Evolutionary conservation across 768 basidiomycete genomes (phyloP), one percentile per base, ranked within the genome.

Genomic region (Suillus paluster): DNA sequence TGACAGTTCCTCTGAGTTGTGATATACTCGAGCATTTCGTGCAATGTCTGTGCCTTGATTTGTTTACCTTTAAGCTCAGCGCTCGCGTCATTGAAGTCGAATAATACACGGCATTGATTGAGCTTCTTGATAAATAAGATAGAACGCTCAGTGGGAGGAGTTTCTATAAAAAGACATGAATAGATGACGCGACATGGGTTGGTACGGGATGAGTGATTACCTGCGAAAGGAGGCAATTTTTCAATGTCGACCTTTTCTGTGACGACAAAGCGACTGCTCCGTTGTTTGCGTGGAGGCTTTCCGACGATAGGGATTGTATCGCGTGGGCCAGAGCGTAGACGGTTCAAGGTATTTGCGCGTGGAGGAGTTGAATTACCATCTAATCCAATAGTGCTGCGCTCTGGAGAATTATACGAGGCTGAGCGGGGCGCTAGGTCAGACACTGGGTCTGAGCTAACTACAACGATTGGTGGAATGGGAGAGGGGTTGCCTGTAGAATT

Each of bases 11-110:
- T 87, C 75, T 97, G 95, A 33, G 93, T 94, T 62, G 96, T 98
- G 77, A 99, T 97, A 74, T 98, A 99, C 73, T 99, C 97, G 72
- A 99, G 84, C 93, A 99, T 94, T 80, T 99, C 97, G 67, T 97
- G 94, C 64, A 99, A 79, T 15, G 97, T 94, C 76, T 97, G 95
- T 2, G 96, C 94, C 81, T 99, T 99, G 79, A 99, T 92, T 77
- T 98, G 97, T 80, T 99, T 99, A 67, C 95, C 96, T 76, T 91
- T 92, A 71, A 99, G 85, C 70, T 99, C 97, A 33, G 92, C 83
- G 70, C 92, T 96, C 50, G 95, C 92, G 73, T 99, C 97, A 73
- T 98, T 99, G 78, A 99, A 99, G 79, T 99, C 97, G 76, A 99
- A 99, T 45, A 99, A 80, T 65, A 98, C 95, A 60, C 92, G 89